These are phyloP conservation scores for Leccinellum luteum DNA, from an alignment of 768 basidiomycete genomes.

Conservation along the genomic window DNA sequence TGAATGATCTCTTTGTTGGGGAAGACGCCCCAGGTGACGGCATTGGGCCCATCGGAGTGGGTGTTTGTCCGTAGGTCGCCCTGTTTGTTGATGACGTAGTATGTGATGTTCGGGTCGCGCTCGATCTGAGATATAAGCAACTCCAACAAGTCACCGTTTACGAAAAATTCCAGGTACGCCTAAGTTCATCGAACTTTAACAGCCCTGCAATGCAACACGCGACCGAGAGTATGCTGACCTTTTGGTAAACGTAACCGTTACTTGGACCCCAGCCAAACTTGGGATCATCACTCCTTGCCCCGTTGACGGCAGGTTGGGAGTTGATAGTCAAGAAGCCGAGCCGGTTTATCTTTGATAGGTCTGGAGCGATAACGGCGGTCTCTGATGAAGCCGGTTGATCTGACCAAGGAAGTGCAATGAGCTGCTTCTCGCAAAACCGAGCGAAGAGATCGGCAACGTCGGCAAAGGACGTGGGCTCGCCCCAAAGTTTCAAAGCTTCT, in stretches of 20 bases:
- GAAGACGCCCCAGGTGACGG: slow-evolving; percentile 99
- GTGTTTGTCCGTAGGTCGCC: slow-evolving; percentile 95
- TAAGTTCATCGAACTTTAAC: slow-evolving; percentile 29
- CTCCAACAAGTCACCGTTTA: slow-evolving; percentile 68
- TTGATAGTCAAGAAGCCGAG: slow-evolving; percentile 96
- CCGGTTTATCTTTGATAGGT: slow-evolving; percentile 83
- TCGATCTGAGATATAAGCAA: slow-evolving; percentile 80
- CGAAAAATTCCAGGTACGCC: slow-evolving; percentile 98
- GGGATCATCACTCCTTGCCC: slow-evolving; percentile 79
- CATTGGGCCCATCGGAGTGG: slow-evolving; percentile 92
- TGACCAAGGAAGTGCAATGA: slow-evolving; percentile 90
- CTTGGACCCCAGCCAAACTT: slow-evolving; percentile 91
- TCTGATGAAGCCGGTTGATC: slow-evolving; percentile 85
- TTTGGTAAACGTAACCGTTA: slow-evolving; percentile 95
- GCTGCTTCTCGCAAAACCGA: slow-evolving; percentile 72
- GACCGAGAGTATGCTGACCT: slow-evolving; percentile 46
- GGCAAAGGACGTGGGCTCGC: slow-evolving; percentile 59
- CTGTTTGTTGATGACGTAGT: slow-evolving; percentile 95
- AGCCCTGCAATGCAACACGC: background rate
- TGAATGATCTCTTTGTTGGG: slow-evolving; percentile 95
- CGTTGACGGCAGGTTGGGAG: slow-evolving; percentile 94
- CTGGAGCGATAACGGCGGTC: slow-evolving; percentile 73
- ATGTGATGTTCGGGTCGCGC: slow-evolving; percentile 84
- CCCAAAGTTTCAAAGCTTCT: slow-evolving; percentile 87
- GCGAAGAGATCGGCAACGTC: slow-evolving; percentile 78